Conservation (phyloP, 768 basidiomycete species). For the Rhodocollybia butyracea region DNA sequence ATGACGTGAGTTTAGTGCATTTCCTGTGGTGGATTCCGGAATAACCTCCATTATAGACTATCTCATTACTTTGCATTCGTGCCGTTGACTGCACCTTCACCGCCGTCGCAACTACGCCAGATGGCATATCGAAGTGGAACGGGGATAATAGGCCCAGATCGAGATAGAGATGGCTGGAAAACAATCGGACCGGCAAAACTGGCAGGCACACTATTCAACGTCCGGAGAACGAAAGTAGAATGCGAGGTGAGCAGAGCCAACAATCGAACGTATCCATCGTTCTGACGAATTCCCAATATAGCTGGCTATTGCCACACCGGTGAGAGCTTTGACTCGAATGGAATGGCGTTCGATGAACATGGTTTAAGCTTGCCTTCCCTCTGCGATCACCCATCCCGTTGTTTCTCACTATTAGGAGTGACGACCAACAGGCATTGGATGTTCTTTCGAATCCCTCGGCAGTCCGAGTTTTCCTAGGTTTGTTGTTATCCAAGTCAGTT, state of each 20-base stretch:
- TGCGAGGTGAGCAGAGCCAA: constrained; percentile 2
- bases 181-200: constrained; percentile 4
- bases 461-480: constrained; percentile 35
- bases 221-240: neutral
- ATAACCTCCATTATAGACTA: neutral
- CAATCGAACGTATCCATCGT: neutral
- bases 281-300: constrained; percentile 16
- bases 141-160: constrained; percentile 6
- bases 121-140: constrained; percentile 6
- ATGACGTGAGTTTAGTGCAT: constrained; percentile 35
- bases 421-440: constrained; percentile 48
- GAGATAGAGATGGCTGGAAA: constrained; percentile 10
- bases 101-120: constrained; percentile 3
- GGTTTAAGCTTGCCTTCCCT: constrained; percentile 43
- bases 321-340: constrained; percentile 17
- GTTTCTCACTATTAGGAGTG: constrained; percentile 38
- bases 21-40: neutral
- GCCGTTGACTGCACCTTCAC: neutral
- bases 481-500: neutral
- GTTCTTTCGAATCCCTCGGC: constrained; percentile 39
- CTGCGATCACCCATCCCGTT: constrained; percentile 52
- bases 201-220: constrained; percentile 7
- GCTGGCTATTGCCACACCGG: constrained; percentile 50
- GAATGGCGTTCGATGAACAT: neutral
- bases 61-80: constrained; percentile 9